Conservation (phyloP, 768 basidiomycete genomes). For the Pseudohyphozyma bogoriensis region DNA sequence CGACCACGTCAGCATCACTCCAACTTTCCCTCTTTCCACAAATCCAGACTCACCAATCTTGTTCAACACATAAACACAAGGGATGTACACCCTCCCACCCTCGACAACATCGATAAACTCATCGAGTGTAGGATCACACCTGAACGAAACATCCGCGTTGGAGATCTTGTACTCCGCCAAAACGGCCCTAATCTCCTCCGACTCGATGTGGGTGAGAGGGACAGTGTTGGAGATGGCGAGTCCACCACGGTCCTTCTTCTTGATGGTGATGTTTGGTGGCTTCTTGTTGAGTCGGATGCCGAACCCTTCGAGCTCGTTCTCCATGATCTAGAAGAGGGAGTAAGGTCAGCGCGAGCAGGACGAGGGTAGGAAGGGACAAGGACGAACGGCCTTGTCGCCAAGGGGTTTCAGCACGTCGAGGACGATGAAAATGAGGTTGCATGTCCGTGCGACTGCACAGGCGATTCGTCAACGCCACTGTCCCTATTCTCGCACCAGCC, state of each 20-base stretch:
- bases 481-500: neutral
- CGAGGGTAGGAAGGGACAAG: neutral
- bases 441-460: conserved; percentile 78
- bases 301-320: conserved; percentile 91
- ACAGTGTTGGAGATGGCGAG: conserved; percentile 94
- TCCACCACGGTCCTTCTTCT: conserved; percentile 64
- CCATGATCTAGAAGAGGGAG: conserved; percentile 49
- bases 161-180: conserved; percentile 77
- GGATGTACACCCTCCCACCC: conserved; percentile 93
- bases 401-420: conserved; percentile 98
- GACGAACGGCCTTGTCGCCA: conserved; percentile 48
- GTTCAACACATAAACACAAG: conserved; percentile 73
- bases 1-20: neutral
- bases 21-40: neutral
- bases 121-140: conserved; percentile 85
- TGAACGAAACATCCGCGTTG: conserved; percentile 84
- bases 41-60: conserved; percentile 48
- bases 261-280: conserved; percentile 62
- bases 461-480: neutral
- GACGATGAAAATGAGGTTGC: conserved; percentile 96
- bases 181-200: conserved; percentile 81
- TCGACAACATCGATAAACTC: conserved; percentile 96
- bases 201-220: conserved; percentile 87
- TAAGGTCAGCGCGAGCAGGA: neutral
- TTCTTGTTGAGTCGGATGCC: conserved; percentile 74